These are phyloP conservation scores for Hypoxylon sp. DNA, from an alignment of 2,329 filamentous ascomycete genomes.

Conservation along the genomic window DNA sequence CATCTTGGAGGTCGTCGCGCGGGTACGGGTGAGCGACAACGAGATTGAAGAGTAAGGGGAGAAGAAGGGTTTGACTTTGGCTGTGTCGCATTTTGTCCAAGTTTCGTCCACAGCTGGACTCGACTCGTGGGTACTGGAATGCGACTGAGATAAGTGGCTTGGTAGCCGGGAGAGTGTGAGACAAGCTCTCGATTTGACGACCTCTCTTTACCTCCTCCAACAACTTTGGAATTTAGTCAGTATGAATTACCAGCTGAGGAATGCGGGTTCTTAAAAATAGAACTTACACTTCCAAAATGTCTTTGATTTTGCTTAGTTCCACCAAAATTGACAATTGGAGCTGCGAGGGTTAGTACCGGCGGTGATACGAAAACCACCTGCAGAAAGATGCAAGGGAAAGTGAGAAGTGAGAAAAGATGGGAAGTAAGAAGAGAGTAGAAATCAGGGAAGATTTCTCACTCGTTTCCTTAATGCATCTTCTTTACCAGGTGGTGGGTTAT, in stretches of 20 bases:
- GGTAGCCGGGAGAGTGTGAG: constrained; percentile 3
- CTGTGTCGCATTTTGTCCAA: constrained; percentile 56
- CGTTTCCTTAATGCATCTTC: constrained; percentile 49
- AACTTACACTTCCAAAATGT: constrained; percentile 38
- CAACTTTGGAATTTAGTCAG: constrained; percentile 31
- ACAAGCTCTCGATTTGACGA: constrained; percentile 33
- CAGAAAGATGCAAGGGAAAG: constrained; percentile 15
- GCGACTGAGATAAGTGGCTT: constrained; percentile 33
- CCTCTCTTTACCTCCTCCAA: constrained; percentile 34
- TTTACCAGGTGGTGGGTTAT: constrained; percentile 44
- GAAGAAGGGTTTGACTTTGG: constrained; percentile 49
- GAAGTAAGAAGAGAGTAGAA: constrained; percentile 29
- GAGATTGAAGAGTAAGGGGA: constrained; percentile 60
- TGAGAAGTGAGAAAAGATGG: constrained; percentile 29
- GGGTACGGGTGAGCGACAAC: constrained; percentile 65
- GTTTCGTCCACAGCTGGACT: constrained; percentile 26
- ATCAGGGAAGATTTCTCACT: constrained; percentile 29
- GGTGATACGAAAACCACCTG: constrained; percentile 30
- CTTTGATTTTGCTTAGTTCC: constrained; percentile 31
- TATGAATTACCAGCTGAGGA: constrained; percentile 27
- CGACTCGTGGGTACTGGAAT: constrained; percentile 36
- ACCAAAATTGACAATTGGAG: constrained; percentile 26
- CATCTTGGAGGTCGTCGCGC: constrained; percentile 64
- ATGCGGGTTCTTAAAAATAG: constrained; percentile 23
- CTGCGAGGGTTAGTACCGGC: constrained; percentile 26